These are phyloP conservation scores for Stagonosporopsis rhizophila DNA, from an alignment of 2,329 filamentous ascomycete genomes.

Conservation along the genomic window DNA sequence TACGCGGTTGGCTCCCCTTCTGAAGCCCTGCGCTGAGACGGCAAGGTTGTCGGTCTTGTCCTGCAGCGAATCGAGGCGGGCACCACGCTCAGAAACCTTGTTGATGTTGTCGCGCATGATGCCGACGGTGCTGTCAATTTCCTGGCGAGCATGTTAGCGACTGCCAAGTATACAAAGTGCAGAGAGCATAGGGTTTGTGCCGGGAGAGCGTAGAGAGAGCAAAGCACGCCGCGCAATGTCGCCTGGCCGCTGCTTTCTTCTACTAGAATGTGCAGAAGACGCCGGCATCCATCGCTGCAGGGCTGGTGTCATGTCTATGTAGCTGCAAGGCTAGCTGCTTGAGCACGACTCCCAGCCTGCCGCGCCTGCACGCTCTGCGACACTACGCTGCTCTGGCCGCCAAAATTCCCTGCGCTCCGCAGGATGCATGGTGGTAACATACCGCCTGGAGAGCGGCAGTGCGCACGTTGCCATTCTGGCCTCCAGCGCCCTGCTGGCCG, in stretches of 20 bases:
- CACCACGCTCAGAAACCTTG: slow-evolving; percentile 92
- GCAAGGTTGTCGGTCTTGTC: slow-evolving; percentile 95
- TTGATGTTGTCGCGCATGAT: slow-evolving; percentile 98
- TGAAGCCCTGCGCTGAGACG: slow-evolving; percentile 92
- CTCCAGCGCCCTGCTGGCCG: slow-evolving; percentile 54
- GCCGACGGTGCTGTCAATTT: slow-evolving; percentile 96
- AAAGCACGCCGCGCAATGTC: not conserved
- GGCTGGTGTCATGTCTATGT: slow-evolving; percentile 22
- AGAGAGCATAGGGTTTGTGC: not conserved
- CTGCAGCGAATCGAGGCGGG: slow-evolving; percentile 84
- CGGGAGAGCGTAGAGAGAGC: not conserved
- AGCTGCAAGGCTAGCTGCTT: slow-evolving; percentile 14
- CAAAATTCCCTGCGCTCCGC: slow-evolving; percentile 2
- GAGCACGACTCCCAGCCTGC: not conserved
- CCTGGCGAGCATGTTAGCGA: slow-evolving; percentile 60
- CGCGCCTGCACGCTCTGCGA: slow-evolving; percentile 5
- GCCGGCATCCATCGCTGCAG: slow-evolving; percentile 12
- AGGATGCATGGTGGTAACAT: slow-evolving; percentile 41
- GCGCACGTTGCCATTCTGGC: slow-evolving; percentile 65
- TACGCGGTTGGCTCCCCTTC: slow-evolving; percentile 93
- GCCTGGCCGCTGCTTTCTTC: not conserved
- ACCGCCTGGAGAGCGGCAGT: slow-evolving; percentile 83
- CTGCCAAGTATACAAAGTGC: not conserved
- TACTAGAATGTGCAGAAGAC: not conserved
- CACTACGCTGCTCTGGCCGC: slow-evolving; percentile 3